Evolutionary conservation across 441 rosid species (phyloP).

Genomic region (Pelargonium citronellum): DNA sequence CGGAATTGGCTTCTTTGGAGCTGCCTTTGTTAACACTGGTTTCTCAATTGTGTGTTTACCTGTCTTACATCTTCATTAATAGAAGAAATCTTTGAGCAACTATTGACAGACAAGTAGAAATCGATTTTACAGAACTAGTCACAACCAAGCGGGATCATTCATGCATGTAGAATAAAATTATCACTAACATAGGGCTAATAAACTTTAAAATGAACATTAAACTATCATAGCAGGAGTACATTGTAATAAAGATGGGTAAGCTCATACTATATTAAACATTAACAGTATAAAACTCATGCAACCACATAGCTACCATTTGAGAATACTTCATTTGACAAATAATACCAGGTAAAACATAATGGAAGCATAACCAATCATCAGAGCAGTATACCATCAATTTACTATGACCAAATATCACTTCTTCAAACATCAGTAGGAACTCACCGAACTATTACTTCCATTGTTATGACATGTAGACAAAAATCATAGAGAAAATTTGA

Average conservation of each 20-base stretch:
- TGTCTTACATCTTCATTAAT: conserved; percentile 68
- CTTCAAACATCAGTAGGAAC: background rate
- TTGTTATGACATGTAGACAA: background rate
- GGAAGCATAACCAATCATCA: too few species aligned
- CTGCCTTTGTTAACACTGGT: conserved; percentile 50
- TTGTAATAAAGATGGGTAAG: background rate
- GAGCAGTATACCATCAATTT: background rate
- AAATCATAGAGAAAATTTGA: background rate
- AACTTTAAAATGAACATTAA: background rate
- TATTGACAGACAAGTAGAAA: conserved; percentile 4
- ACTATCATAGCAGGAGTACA: background rate
- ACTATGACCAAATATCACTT: background rate
- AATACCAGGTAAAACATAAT: background rate
- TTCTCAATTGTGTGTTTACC: conserved; percentile 92
- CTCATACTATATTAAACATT: background rate
- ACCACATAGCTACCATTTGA: background rate
- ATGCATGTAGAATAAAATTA: background rate
- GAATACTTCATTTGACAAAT: background rate
- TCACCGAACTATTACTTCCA: background rate
- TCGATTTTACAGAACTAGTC: background rate
- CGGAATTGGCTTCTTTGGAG: conserved; percentile 33
- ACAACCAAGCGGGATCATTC: background rate
- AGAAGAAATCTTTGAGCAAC: conserved; percentile 19
- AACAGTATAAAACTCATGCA: background rate
- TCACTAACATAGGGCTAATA: background rate